Percentiles rank a stretch among this genome's conserved stretches.
Evolutionary conservation across 2,329 filamentous ascomycete species (phyloP).

Genomic region (Hymenoscyphus repandus): DNA sequence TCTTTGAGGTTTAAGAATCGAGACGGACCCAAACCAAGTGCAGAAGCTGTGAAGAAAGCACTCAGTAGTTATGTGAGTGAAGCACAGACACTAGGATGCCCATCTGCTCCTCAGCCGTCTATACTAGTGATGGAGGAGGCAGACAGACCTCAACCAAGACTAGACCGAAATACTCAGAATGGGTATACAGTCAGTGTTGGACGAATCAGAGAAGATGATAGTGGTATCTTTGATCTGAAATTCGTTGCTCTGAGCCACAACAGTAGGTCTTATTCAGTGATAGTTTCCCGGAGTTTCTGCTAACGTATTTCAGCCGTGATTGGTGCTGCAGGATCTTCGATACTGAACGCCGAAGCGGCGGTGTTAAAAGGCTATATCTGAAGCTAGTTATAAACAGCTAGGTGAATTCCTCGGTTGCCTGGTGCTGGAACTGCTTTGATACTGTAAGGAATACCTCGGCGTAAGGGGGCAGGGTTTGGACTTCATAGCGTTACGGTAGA

Average conservation of each 20-base stretch:
- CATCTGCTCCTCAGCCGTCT: conserved; percentile 73
- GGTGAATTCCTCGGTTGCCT: too few relatives aligned
- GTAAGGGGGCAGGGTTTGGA: too few relatives aligned
- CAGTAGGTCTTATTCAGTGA: conserved; percentile 32
- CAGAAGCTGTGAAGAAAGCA: conserved; percentile 71
- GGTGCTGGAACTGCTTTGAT: too few relatives aligned
- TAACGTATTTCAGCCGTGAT: conserved; percentile 63
- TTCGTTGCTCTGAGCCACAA: conserved; percentile 92
- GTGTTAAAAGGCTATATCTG: conserved; percentile 82
- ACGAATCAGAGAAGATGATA: conserved; percentile 72
- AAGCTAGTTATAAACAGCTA: conserved; percentile 4
- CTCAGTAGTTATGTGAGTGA: conserved; percentile 78
- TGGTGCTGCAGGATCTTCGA: conserved; percentile 91
- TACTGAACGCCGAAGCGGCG: conserved; percentile 89
- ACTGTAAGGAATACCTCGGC: too few relatives aligned
- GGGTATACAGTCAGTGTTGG: conserved; percentile 93
- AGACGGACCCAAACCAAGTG: conserved; percentile 57
- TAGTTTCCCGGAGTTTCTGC: neutral
- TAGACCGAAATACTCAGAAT: conserved; percentile 78
- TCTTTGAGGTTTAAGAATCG: conserved; percentile 75
- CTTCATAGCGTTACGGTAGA: too few relatives aligned
- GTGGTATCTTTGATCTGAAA: conserved; percentile 87
- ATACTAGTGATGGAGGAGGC: conserved; percentile 87
- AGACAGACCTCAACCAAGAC: conserved; percentile 83
- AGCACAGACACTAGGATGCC: conserved; percentile 76